These are phyloP conservation scores for Dendrostoma leiphaemia DNA, from an alignment of 2,329 filamentous ascomycete genomes.

Conservation along the genomic window DNA sequence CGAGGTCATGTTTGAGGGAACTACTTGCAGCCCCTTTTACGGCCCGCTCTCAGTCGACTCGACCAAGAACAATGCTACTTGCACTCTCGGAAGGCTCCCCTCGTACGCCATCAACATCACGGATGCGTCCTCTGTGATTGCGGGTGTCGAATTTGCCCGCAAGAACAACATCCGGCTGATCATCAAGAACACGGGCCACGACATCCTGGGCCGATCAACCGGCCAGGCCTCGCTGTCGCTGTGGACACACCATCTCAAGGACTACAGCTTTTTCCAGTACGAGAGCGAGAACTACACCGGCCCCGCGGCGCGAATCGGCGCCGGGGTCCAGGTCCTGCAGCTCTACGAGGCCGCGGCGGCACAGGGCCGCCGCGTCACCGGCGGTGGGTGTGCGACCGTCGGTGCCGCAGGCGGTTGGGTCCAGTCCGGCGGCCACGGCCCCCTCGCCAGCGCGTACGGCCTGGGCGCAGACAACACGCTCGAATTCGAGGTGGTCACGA, in stretches of 20 bases:
- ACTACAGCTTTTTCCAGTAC: conserved; percentile 36
- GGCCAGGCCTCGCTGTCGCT: conserved; percentile 35
- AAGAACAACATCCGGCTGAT: conserved; percentile 47
- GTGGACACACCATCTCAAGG: conserved; percentile 50
- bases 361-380: conserved; percentile 42
- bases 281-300: conserved; percentile 37
- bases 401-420: conserved; percentile 48
- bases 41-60: too few relatives aligned
- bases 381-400: conserved; percentile 45
- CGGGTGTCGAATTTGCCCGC: conserved; percentile 34
- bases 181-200: conserved; percentile 55
- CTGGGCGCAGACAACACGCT: conserved; percentile 51
- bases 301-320: conserved; percentile 44
- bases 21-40: too few relatives aligned
- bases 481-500: conserved; percentile 44
- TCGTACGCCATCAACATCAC: conserved; percentile 22
- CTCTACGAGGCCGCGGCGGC: conserved; percentile 38
- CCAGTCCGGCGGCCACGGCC: conserved; percentile 49
- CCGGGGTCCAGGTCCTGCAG: conserved; percentile 46
- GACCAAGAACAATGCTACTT: too few relatives aligned
- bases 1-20: too few relatives aligned
- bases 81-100: too few relatives aligned
- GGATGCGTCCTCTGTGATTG: conserved; percentile 15
- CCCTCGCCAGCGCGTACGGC: conserved; percentile 43
- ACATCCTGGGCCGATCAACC: conserved; percentile 46